Percentiles rank a stretch among this genome's conserved stretches.
phyloP scores from a whole-genome alignment of 2,329 filamentous ascomycete species.

The Arthrobotrys pseudoclavata region DNA sequence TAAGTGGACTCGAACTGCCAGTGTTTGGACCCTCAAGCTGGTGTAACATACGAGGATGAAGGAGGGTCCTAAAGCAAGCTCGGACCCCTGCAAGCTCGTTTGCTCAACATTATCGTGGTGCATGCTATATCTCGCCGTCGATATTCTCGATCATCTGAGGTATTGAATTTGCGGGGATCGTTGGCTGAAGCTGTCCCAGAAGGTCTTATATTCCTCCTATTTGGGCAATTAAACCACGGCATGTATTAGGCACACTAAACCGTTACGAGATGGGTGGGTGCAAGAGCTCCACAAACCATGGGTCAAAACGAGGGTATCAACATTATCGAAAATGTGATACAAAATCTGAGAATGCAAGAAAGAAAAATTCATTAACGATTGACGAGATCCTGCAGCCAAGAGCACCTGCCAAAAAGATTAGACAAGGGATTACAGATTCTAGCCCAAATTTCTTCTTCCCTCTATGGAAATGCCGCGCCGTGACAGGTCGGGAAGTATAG shows the following conservation, averaged over 20 bases:
- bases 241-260: constrained; percentile 9
- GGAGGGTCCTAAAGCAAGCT: constrained; percentile 7
- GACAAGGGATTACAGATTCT: constrained; percentile 20
- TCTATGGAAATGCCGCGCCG: background rate
- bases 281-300: constrained; percentile 9
- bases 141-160: background rate
- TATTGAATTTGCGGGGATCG: background rate
- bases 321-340: constrained; percentile 20
- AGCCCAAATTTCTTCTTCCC: background rate
- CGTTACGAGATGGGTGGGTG: constrained; percentile 4
- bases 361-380: constrained; percentile 13
- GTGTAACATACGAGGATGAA: constrained; percentile 17
- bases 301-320: constrained; percentile 12
- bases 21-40: background rate
- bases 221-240: constrained; percentile 15
- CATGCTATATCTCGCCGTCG: constrained; percentile 16
- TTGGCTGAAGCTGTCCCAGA: background rate
- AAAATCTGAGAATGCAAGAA: constrained; percentile 21
- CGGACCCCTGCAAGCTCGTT: background rate
- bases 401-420: constrained; percentile 22
- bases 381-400: constrained; percentile 28
- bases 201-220: constrained; percentile 17
- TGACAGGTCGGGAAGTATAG: constrained; percentile 30
- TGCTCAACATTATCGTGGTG: constrained; percentile 31
- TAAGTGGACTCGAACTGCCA: constrained; percentile 21